Percentiles rank a stretch among this genome's conserved stretches.
phyloP scores from a whole-genome alignment of 768 basidiomycete species.

The Collybia mongolica region DNA sequence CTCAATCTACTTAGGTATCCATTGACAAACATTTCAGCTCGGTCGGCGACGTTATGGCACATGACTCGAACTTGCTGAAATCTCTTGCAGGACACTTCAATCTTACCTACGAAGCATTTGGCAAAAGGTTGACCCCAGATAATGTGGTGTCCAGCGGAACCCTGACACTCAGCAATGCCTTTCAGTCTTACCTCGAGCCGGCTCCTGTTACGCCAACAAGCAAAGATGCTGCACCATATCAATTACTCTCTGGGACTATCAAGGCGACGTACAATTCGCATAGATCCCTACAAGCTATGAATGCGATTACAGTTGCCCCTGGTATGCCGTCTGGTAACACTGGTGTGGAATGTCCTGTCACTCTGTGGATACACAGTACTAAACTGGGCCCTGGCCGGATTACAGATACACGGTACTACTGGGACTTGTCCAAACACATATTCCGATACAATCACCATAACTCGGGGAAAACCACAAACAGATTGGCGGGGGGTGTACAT shows the following conservation, averaged over 20 bases:
- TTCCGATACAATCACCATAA: slow-evolving; percentile 64
- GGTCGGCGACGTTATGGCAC: slow-evolving; percentile 42
- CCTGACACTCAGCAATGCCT: slow-evolving; percentile 52
- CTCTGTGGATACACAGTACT: background rate
- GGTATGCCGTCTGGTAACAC: slow-evolving; percentile 63
- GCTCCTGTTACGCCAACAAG: slow-evolving; percentile 61
- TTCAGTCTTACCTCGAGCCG: slow-evolving; percentile 53
- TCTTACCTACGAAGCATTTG: slow-evolving; percentile 60
- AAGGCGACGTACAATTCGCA: slow-evolving; percentile 58
- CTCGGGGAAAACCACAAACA: slow-evolving; percentile 26
- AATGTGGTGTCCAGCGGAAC: slow-evolving; percentile 39
- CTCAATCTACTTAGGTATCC: background rate
- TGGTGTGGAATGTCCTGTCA: slow-evolving; percentile 29
- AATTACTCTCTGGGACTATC: slow-evolving; percentile 61
- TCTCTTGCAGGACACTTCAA: slow-evolving; percentile 52
- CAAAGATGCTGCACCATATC: slow-evolving; percentile 42
- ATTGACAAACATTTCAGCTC: slow-evolving; percentile 23
- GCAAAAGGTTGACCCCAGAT: slow-evolving; percentile 31
- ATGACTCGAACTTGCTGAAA: slow-evolving; percentile 43
- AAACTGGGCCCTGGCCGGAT: slow-evolving; percentile 4
- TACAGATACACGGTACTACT: slow-evolving; percentile 59
- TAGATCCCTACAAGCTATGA: slow-evolving; percentile 27
- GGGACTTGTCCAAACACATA: slow-evolving; percentile 58
- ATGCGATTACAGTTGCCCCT: slow-evolving; percentile 46
- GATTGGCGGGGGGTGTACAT: slow-evolving; percentile 46